phyloP scores from a whole-genome alignment of 2,329 filamentous ascomycete species.

The Phoma sp. region DNA sequence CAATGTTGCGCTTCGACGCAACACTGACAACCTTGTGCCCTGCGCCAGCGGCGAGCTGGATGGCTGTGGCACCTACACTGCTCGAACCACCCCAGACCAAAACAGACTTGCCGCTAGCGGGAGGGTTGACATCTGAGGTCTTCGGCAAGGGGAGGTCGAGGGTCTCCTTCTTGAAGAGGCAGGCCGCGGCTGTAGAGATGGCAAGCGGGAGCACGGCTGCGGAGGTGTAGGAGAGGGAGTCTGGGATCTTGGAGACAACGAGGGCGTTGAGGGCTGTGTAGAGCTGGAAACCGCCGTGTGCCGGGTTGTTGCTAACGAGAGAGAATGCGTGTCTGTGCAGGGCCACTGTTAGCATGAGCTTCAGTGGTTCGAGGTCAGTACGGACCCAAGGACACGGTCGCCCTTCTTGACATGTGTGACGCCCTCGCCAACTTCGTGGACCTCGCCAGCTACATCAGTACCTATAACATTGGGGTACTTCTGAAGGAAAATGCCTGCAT shows the following conservation, averaged over 20 bases:
- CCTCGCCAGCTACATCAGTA: constrained; percentile 55
- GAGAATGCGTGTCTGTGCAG: constrained; percentile 34
- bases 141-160: constrained; percentile 51
- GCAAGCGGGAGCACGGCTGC: constrained; percentile 55
- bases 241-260: constrained; percentile 50
- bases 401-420: constrained; percentile 56
- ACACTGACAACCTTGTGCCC: constrained; percentile 53
- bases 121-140: constrained; percentile 40
- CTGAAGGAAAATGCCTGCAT: constrained; percentile 43
- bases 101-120: constrained; percentile 47
- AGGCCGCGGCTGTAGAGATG: constrained; percentile 54
- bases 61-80: constrained; percentile 52
- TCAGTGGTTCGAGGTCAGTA: neutral
- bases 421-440: constrained; percentile 55
- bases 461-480: constrained; percentile 49
- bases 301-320: constrained; percentile 30
- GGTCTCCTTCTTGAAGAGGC: constrained; percentile 51
- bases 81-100: constrained; percentile 62
- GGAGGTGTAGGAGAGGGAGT: constrained; percentile 46
- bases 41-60: constrained; percentile 53
- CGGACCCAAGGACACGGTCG: constrained; percentile 53
- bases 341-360: neutral
- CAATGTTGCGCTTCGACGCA: constrained; percentile 44
- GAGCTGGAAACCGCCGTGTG: constrained; percentile 44
- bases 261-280: constrained; percentile 42